Base-by-base conservation (phyloP, 1,284 basidiomycete species). In the Flammula alnicola region DNA sequence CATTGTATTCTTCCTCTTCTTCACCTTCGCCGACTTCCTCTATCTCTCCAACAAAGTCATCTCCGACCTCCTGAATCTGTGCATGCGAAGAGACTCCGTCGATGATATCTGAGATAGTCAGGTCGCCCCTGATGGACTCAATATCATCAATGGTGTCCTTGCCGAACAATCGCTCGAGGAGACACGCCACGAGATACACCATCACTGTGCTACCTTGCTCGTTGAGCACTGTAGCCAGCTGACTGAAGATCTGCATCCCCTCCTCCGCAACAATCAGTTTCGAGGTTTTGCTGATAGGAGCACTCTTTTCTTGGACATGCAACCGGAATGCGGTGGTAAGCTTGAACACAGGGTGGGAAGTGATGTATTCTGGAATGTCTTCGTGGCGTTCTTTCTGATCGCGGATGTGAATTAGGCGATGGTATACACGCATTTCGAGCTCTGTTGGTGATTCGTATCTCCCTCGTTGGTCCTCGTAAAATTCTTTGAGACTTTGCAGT, bases 391-490 rank as follows among this genome's bases (percentile, higher is more conserved):
- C 93, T 72, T 63, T 85, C 71, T 83, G 84, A 61, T 95, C 91
- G 30, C 93, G 85, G 32, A 97, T 88, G 63, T 97, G 93, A 31
- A 93, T 88, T 29, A 98, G 81, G 29, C 95, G 84, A 65, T 96
- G 92, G 72, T 98, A 98, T 0, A 97, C 88, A 16, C 93, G 86
- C 82, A 99, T 97, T 70, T 99, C 96, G 39, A 97, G 82, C 65
- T 98, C 95, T 47, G 90, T 89, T 0, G 89, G 84, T 5, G 87
- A 88, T 42, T 86, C 67, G 31, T 84, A 84, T 14, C 72, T 70
- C 9, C 77, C 80, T 11, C 87, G 77, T 48, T 92, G 83, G 52
- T 98, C 95, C 60, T 93, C 88, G 66, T 98, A 97, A 62, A 93
- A 95, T 64, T 98, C 93, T 65, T 93, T 93, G 40, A 98, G 77